Percentiles rank a stretch among this genome's conserved stretches.
Evolutionary conservation across 345 rosid genomes (phyloP).

Genomic region (Syzygium oleosum): DNA sequence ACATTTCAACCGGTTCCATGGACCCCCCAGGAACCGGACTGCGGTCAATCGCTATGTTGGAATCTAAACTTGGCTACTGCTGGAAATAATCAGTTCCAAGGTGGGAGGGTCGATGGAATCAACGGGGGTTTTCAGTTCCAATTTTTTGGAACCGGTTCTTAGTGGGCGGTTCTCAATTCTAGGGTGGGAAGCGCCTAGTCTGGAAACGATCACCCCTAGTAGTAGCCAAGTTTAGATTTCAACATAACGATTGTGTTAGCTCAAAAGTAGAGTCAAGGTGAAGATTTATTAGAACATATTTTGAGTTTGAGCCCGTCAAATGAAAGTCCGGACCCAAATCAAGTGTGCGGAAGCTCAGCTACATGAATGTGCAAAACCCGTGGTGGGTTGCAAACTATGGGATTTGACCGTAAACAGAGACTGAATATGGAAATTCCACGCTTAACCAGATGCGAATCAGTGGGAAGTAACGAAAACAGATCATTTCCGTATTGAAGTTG

Average conservation of each 20-base stretch:
- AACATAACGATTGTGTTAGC: background rate
- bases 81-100: too few relatives aligned
- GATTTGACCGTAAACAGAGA: background rate
- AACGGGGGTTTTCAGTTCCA: too few relatives aligned
- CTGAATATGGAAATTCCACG: background rate
- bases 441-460: background rate
- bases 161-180: too few relatives aligned
- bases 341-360: background rate
- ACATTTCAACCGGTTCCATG: too few relatives aligned
- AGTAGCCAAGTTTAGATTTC: background rate
- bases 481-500: background rate
- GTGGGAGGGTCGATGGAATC: too few relatives aligned
- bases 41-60: too few relatives aligned
- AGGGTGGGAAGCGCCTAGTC: too few relatives aligned
- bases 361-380: background rate
- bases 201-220: background rate
- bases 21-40: too few relatives aligned
- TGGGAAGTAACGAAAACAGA: background rate
- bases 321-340: background rate
- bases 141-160: too few relatives aligned
- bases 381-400: background rate
- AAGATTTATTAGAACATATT: background rate
- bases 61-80: too few relatives aligned
- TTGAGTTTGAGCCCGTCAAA: background rate
- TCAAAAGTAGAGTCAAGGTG: background rate